Evolutionary conservation across 768 basidiomycete genomes (phyloP).

Genomic region (Trametes meyenii): DNA sequence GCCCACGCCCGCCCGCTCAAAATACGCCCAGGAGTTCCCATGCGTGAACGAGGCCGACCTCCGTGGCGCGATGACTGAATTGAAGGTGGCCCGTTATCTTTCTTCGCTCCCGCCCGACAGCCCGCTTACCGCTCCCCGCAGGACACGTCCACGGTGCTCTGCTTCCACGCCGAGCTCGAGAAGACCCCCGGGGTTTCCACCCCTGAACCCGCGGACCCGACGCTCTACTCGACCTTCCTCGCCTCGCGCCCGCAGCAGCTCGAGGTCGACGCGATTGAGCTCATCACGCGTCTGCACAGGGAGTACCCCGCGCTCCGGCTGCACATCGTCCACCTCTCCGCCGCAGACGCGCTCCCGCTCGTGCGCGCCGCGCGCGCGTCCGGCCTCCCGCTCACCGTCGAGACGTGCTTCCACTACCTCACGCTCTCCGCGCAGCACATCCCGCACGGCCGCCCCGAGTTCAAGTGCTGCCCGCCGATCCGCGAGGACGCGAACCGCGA

Average conservation of each 20-base stretch:
- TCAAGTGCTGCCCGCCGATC: slow-evolving; percentile 97
- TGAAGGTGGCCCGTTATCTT: slow-evolving; percentile 55
- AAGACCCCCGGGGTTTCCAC: slow-evolving; percentile 29
- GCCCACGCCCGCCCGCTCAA: neutral
- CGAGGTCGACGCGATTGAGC: slow-evolving; percentile 79
- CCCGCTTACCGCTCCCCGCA: slow-evolving; percentile 34
- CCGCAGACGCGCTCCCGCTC: slow-evolving; percentile 75
- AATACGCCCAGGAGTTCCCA: slow-evolving; percentile 79
- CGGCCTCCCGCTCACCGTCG: slow-evolving; percentile 79
- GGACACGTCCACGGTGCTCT: slow-evolving; percentile 69
- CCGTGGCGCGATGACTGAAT: slow-evolving; percentile 64
- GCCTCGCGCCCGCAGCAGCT: slow-evolving; percentile 79
- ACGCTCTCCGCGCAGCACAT: slow-evolving; percentile 73
- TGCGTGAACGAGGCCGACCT: slow-evolving; percentile 76
- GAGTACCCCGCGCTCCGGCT: slow-evolving; percentile 70
- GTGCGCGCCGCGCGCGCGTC: slow-evolving; percentile 69
- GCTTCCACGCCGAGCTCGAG: slow-evolving; percentile 94
- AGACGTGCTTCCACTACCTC: slow-evolving; percentile 98
- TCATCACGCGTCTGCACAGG: slow-evolving; percentile 69
- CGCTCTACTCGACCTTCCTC: slow-evolving; percentile 80
- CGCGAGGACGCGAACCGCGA: slow-evolving; percentile 74
- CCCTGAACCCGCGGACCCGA: slow-evolving; percentile 41
- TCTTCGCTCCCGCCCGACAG: neutral
- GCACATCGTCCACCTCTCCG: slow-evolving; percentile 96
- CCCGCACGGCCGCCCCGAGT: slow-evolving; percentile 77